phyloP scores from a whole-genome alignment of 1,284 basidiomycete species.

The Boletus semigastroideus region DNA sequence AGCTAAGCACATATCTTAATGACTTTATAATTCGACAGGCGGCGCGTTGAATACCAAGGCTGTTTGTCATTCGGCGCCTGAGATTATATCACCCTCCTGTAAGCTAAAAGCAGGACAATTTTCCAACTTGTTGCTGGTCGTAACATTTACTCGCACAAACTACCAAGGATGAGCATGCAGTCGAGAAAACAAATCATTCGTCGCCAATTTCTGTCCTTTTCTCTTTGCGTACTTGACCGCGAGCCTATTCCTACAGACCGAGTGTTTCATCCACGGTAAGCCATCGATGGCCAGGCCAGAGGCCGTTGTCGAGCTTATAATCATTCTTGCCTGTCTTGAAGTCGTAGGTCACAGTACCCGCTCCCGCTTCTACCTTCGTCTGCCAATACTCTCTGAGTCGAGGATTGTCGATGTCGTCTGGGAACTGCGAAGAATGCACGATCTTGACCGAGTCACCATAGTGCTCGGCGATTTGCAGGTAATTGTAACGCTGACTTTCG shows the following conservation, averaged over 20 bases:
- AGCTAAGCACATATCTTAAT: conserved; percentile 26
- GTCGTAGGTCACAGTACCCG: conserved; percentile 11
- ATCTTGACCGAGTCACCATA: conserved; percentile 15
- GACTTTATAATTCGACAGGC: conserved; percentile 22
- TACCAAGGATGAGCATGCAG: too few relatives aligned
- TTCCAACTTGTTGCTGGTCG: background rate
- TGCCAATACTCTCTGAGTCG: conserved; percentile 20
- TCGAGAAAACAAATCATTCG: background rate
- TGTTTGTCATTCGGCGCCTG: background rate
- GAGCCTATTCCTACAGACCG: conserved; percentile 14
- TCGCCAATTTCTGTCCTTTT: background rate
- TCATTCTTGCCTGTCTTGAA: conserved; percentile 9
- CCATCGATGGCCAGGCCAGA: conserved; percentile 20
- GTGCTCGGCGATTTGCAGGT: conserved; percentile 6
- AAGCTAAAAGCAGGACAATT: background rate
- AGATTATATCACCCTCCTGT: background rate
- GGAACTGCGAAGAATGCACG: conserved; percentile 5
- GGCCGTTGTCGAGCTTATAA: conserved; percentile 15
- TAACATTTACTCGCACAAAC: too few relatives aligned
- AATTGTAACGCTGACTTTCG: conserved; percentile 29
- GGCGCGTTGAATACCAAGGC: background rate
- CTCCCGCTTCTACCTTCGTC: conserved; percentile 14
- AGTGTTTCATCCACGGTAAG: conserved; percentile 16
- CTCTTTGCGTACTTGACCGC: background rate
- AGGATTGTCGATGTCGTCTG: conserved; percentile 12